Evolutionary conservation across 352 stramenopile species (phyloP).

Genomic region (Phytophthora aleatoria): DNA sequence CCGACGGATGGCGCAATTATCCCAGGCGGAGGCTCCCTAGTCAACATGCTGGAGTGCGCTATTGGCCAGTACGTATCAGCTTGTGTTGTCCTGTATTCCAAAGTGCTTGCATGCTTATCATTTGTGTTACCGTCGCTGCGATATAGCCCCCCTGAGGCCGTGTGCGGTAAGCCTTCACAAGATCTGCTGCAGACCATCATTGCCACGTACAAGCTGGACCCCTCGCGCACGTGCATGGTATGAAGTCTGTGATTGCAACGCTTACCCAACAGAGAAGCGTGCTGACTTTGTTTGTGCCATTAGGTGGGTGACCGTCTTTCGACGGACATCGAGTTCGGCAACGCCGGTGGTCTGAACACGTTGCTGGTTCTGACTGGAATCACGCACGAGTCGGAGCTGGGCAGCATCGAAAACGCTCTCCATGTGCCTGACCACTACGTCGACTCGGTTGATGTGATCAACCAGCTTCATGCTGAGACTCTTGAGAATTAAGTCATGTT

Average conservation of each 20-base stretch:
- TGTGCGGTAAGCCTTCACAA: constrained; percentile 86
- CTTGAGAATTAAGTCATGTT: constrained; percentile 37
- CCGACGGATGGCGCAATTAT: constrained; percentile 75
- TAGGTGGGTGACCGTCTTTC: constrained; percentile 84
- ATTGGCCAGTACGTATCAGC: constrained; percentile 58
- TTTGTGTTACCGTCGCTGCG: constrained; percentile 3
- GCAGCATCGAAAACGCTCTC: constrained; percentile 48
- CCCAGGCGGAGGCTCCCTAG: constrained; percentile 68
- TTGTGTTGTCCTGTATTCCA: not conserved
- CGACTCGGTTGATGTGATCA: constrained; percentile 76
- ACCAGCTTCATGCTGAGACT: constrained; percentile 58
- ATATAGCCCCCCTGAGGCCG: constrained; percentile 63
- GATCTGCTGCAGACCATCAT: constrained; percentile 83
- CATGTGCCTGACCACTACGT: constrained; percentile 74
- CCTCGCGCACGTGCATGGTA: constrained; percentile 85
- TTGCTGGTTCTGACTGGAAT: constrained; percentile 80
- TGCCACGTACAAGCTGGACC: constrained; percentile 66
- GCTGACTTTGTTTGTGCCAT: constrained; percentile 2
- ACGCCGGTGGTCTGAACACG: constrained; percentile 68
- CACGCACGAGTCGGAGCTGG: constrained; percentile 63
- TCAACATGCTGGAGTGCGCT: constrained; percentile 70
- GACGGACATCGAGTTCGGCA: constrained; percentile 87
- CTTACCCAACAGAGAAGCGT: not conserved
- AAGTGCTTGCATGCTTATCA: constrained; percentile 1
- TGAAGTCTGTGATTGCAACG: not conserved